Percentiles rank a stretch among this genome's conserved stretches.
Conservation (phyloP, 2,329 filamentous ascomycete genomes). For the Graphilbum ipis-grandicollis region DNA sequence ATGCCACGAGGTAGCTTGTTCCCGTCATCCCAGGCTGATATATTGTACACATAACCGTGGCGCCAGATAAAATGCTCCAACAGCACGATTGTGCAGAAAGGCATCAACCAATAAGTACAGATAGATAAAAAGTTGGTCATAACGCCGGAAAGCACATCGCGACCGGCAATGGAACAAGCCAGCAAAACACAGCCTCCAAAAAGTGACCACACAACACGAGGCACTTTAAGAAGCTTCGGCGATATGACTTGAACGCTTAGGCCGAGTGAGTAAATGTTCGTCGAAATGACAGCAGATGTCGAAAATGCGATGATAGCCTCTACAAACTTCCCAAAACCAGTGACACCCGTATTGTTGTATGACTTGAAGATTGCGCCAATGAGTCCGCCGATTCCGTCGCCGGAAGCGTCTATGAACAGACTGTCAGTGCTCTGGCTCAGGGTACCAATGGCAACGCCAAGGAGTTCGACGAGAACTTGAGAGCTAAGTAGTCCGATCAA, state of each 20-base stretch:
- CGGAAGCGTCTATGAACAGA: constrained; percentile 6
- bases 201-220: constrained; percentile 6
- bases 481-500: constrained; percentile 2
- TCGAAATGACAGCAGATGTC: constrained; percentile 3
- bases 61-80: constrained; percentile 7
- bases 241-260: constrained; percentile 7
- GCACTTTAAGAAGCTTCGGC: constrained; percentile 3
- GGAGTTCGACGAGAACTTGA: constrained; percentile 7
- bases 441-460: constrained; percentile 8
- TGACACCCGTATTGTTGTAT: constrained; percentile 4
- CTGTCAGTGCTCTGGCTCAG: constrained; percentile 4
- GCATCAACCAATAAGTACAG: constrained; percentile 7
- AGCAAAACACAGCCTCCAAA: constrained; percentile 4
- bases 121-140: constrained; percentile 8
- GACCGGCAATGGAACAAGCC: constrained; percentile 5
- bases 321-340: constrained; percentile 6
- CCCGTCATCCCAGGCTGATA: constrained; percentile 3
- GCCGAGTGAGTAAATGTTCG: constrained; percentile 8
- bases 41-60: constrained; percentile 5
- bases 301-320: constrained; percentile 5
- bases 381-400: constrained; percentile 7
- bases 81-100: constrained; percentile 5
- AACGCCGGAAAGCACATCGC: constrained; percentile 5
- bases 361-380: constrained; percentile 5
- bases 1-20: constrained; percentile 4